A percentile compares a stretch with the other conserved stretches of the same genome.
These are phyloP conservation scores for Brettanomyces bruxellensis DNA, from an alignment of 805 yeast species.

Conservation along the genomic window DNA sequence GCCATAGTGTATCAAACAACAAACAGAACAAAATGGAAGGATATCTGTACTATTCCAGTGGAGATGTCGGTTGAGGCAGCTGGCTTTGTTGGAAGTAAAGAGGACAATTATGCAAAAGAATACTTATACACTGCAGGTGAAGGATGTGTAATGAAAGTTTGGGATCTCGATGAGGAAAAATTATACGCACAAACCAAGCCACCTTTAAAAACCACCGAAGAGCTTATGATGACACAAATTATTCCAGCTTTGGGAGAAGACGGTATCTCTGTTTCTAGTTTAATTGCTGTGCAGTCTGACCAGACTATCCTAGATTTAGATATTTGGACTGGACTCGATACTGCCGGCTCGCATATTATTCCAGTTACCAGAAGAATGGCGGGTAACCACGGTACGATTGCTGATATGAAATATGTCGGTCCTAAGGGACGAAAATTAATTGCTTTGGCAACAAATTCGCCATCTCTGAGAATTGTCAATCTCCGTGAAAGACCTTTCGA, in stretches of 20 bases:
- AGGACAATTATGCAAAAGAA: conserved; percentile 19
- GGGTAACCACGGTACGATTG: conserved; percentile 93
- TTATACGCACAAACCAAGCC: conserved; percentile 34
- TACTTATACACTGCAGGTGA: conserved; percentile 72
- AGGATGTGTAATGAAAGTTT: conserved; percentile 55
- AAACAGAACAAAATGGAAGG: conserved; percentile 30
- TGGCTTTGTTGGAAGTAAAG: conserved; percentile 37
- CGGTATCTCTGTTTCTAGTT: conserved; percentile 11
- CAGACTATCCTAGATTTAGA: conserved; percentile 52
- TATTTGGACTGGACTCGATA: conserved; percentile 14
- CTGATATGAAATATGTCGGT: conserved; percentile 76
- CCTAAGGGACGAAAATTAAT: conserved; percentile 40
- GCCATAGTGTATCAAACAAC: conserved; percentile 49
- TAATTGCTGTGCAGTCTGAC: conserved; percentile 64
- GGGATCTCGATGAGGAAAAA: conserved; percentile 45
- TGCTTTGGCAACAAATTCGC: conserved; percentile 92
- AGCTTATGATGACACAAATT: conserved; percentile 59
- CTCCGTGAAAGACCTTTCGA: conserved; percentile 49
- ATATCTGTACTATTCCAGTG: conserved; percentile 60
- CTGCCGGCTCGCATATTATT: conserved; percentile 24
- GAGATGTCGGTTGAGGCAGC: conserved; percentile 64
- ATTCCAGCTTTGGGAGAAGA: conserved; percentile 20
- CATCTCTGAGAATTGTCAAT: conserved; percentile 70
- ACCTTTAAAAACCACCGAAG: conserved; percentile 59
- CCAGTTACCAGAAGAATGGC: conserved; percentile 52